These are phyloP conservation scores for Coemansia sp. DNA, from an alignment of 192 early-diverging fungal genomes.

Conservation along the genomic window DNA sequence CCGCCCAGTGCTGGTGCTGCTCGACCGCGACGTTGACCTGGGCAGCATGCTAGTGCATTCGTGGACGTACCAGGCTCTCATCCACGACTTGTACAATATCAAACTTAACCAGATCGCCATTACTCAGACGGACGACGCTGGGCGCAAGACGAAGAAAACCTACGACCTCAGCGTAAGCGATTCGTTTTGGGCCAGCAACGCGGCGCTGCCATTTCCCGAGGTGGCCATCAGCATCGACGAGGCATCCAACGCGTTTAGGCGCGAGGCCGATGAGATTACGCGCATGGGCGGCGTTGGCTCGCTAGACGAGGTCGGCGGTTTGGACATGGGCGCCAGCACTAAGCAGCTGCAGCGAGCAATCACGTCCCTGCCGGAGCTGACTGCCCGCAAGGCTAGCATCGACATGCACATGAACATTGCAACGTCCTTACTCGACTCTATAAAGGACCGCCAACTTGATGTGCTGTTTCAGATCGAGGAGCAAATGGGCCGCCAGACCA, in stretches of 20 bases:
- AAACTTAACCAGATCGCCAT: slow-evolving; percentile 83
- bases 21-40: slow-evolving; percentile 94
- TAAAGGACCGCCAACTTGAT: slow-evolving; percentile 94
- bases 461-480: slow-evolving; percentile 96
- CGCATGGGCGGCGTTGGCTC: slow-evolving; percentile 82
- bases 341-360: slow-evolving; percentile 91
- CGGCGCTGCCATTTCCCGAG: slow-evolving; percentile 92
- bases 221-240: slow-evolving; percentile 96
- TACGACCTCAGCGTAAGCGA: slow-evolving; percentile 92
- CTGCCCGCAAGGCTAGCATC: slow-evolving; percentile 87
- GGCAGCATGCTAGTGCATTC: slow-evolving; percentile 92
- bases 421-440: slow-evolving; percentile 81
- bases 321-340: slow-evolving; percentile 81
- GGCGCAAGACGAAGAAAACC: slow-evolving; percentile 64
- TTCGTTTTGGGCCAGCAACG: slow-evolving; percentile 94
- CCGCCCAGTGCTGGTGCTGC: slow-evolving; percentile 80
- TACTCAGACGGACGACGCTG: slow-evolving; percentile 65
- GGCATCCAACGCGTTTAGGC: slow-evolving; percentile 93
- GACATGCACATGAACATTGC: slow-evolving; percentile 99
- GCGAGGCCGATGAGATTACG: slow-evolving; percentile 92
- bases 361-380: slow-evolving; percentile 91
- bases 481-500: slow-evolving; percentile 77
- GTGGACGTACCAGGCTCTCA: slow-evolving; percentile 97
- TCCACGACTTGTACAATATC: slow-evolving; percentile 96
- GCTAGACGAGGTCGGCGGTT: slow-evolving; percentile 55